A percentile compares a stretch with the other conserved stretches of the same genome.
Evolutionary conservation across 305 asterid species (phyloP).

Genomic region (Fraxinus xanthoxyloides): DNA sequence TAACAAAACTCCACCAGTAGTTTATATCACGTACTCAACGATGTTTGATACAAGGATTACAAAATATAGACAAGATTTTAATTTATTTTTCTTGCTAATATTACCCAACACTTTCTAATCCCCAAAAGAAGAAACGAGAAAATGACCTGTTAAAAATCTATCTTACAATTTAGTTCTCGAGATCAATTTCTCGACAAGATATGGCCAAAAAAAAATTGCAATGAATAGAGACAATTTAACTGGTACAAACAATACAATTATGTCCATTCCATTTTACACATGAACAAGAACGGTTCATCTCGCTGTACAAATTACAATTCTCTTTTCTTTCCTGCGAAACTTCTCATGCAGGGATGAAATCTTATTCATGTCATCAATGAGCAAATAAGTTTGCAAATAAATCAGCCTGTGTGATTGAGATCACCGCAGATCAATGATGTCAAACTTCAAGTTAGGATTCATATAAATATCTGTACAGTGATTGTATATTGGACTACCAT

Average conservation of each 20-base stretch:
- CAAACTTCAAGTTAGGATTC: constrained; percentile 70
- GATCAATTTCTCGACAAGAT: background rate
- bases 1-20: background rate
- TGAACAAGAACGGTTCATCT: background rate
- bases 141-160: background rate
- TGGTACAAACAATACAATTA: background rate
- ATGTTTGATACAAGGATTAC: background rate
- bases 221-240: background rate
- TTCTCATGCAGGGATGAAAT: background rate
- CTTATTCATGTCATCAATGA: constrained; percentile 11
- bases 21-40: background rate
- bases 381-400: constrained; percentile 8
- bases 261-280: background rate
- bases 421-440: constrained; percentile 89
- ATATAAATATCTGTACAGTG: constrained; percentile 92
- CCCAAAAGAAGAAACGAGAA: background rate
- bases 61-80: background rate
- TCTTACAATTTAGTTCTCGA: background rate
- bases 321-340: background rate
- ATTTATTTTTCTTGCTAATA: background rate
- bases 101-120: background rate
- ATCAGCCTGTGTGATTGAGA: background rate
- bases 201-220: background rate
- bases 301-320: background rate
- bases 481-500: constrained; percentile 86